phyloP scores from a whole-genome alignment of 2,329 filamentous ascomycete species.

The Nigrospora oryzae region DNA sequence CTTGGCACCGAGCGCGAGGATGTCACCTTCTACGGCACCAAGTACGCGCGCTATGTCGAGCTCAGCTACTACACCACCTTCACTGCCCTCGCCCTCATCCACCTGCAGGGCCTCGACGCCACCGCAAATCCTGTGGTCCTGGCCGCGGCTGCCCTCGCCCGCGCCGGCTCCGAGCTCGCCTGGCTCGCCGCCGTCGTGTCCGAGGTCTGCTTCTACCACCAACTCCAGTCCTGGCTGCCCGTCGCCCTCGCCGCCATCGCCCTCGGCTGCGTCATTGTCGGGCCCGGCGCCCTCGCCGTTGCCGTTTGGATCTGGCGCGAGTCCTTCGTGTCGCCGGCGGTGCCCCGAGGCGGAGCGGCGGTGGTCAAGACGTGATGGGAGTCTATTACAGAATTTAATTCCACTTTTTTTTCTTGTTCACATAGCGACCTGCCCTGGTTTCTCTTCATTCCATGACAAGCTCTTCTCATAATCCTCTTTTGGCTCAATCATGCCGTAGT shows the following conservation, averaged over 20 bases:
- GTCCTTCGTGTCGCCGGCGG: conserved; percentile 18
- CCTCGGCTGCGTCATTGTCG: conserved; percentile 3
- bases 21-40: background rate
- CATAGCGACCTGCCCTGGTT: too few relatives aligned
- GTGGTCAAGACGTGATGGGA: too few relatives aligned
- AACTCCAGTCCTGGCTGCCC: background rate
- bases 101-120: background rate
- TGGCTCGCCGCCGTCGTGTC: background rate
- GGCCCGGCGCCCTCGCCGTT: conserved; percentile 4
- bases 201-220: background rate
- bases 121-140: background rate
- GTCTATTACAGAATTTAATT: too few relatives aligned
- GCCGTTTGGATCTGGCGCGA: conserved; percentile 1
- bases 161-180: background rate
- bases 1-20: background rate
- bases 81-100: background rate
- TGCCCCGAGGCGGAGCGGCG: too few relatives aligned
- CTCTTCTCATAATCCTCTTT: too few relatives aligned
- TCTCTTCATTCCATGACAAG: too few relatives aligned
- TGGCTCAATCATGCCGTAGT: too few relatives aligned
- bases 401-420: too few relatives aligned
- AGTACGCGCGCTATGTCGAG: background rate
- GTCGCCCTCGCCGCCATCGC: background rate
- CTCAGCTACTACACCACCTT: background rate
- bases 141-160: background rate